Evolutionary conservation across 257 asterid genomes (phyloP).

Genomic region (Euphrasia confusa): DNA sequence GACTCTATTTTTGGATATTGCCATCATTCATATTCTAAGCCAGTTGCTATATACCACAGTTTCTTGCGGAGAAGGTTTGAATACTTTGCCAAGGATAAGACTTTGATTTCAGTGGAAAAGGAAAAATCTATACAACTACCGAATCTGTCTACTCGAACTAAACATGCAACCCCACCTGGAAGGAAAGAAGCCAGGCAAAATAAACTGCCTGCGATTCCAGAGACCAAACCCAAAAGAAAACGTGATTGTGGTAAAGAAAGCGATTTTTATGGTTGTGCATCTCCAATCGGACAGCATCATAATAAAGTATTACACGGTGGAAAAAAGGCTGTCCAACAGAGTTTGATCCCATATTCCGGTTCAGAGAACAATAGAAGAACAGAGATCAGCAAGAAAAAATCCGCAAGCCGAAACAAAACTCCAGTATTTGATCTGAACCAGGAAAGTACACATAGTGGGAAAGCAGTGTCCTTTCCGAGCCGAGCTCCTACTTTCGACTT

Average conservation of each 20-base stretch:
- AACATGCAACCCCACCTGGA: background rate
- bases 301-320: too few relatives aligned
- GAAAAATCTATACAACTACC: slow-evolving; percentile 20
- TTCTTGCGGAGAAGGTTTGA: slow-evolving; percentile 49
- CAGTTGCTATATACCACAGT: slow-evolving; percentile 29
- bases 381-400: slow-evolving; percentile 23
- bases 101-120: slow-evolving; percentile 21
- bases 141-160: slow-evolving; percentile 27
- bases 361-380: slow-evolving; percentile 30
- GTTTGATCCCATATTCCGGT: slow-evolving; percentile 25
- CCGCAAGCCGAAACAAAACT: slow-evolving; percentile 13
- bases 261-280: background rate
- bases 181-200: background rate
- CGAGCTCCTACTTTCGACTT: slow-evolving; percentile 74
- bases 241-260: slow-evolving; percentile 8
- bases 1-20: background rate
- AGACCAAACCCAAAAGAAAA: slow-evolving; percentile 38
- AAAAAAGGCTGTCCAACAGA: background rate
- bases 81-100: slow-evolving; percentile 37
- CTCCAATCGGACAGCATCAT: background rate
- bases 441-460: slow-evolving; percentile 24
- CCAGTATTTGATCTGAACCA: slow-evolving; percentile 34
- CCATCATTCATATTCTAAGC: too few relatives aligned
- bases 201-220: slow-evolving; percentile 44
- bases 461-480: slow-evolving; percentile 35